Percentiles rank a stretch among this genome's conserved stretches.
These are phyloP conservation scores for Candida multigemmis DNA, from an alignment of 805 yeast genomes.

Conservation along the genomic window DNA sequence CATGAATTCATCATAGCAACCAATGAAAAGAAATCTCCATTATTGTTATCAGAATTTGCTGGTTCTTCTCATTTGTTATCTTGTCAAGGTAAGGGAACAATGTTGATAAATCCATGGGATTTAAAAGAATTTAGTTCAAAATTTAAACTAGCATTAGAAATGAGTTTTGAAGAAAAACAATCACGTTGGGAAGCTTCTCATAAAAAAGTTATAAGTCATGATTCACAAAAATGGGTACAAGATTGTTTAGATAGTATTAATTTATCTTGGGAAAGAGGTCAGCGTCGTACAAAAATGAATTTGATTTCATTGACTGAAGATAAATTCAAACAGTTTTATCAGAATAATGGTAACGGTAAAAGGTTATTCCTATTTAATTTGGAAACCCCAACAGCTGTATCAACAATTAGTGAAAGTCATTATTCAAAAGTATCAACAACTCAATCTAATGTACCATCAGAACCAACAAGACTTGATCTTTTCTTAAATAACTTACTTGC, in stretches of 20 bases:
- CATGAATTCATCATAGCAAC: slow-evolving; percentile 87
- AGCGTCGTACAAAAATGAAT: slow-evolving; percentile 13
- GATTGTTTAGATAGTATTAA: slow-evolving; percentile 46
- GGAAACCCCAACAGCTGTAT: slow-evolving; percentile 16
- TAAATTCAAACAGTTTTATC: slow-evolving; percentile 23
- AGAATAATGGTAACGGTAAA: slow-evolving; percentile 16
- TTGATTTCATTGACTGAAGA: slow-evolving; percentile 21
- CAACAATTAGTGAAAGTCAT: slow-evolving; percentile 3
- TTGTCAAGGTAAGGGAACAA: slow-evolving; percentile 46
- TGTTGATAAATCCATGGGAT: slow-evolving; percentile 90
- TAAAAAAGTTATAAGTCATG: slow-evolving; percentile 53
- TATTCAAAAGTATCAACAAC: slow-evolving; percentile 1
- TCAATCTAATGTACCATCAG: slow-evolving; percentile 27
- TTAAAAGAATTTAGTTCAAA: slow-evolving; percentile 53
- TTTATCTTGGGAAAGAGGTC: slow-evolving; percentile 27
- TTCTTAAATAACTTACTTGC: slow-evolving; percentile 51
- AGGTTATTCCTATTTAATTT: slow-evolving; percentile 22
- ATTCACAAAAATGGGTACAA: slow-evolving; percentile 68
- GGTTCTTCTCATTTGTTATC: slow-evolving; percentile 81
- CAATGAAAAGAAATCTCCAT: slow-evolving; percentile 62
- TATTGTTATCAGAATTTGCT: slow-evolving; percentile 85
- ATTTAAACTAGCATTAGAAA: slow-evolving; percentile 55
- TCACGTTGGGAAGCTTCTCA: slow-evolving; percentile 55
- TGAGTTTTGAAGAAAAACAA: slow-evolving; percentile 50
- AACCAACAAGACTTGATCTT: slow-evolving; percentile 48